These are phyloP conservation scores for Podila epigama DNA, from an alignment of 192 early-diverging fungal species.

Conservation along the genomic window DNA sequence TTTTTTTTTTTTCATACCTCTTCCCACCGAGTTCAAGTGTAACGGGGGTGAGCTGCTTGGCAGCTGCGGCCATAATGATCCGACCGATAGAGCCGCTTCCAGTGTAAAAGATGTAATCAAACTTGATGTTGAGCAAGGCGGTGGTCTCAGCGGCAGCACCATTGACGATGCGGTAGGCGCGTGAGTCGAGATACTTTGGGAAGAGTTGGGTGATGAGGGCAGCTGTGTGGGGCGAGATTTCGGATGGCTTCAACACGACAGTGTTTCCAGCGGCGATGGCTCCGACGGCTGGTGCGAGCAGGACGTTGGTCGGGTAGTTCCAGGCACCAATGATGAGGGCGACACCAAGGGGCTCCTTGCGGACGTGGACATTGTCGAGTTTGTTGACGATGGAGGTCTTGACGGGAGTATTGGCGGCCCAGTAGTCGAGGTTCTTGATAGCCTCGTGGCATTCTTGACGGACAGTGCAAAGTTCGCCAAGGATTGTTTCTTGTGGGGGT, in stretches of 20 bases:
- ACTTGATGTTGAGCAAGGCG: conserved; percentile 67
- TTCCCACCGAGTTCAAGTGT: conserved; percentile 94
- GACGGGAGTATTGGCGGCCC: conserved; percentile 57
- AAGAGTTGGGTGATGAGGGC: conserved; percentile 65
- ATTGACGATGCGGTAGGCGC: conserved; percentile 69
- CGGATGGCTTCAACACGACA: conserved; percentile 81
- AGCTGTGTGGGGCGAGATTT: conserved; percentile 72
- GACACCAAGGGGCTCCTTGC: conserved; percentile 69
- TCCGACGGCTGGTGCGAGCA: conserved; percentile 74
- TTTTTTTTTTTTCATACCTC: too few relatives aligned
- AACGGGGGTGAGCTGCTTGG: conserved; percentile 79
- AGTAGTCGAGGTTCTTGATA: conserved; percentile 63
- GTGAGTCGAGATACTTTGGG: conserved; percentile 75
- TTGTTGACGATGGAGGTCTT: conserved; percentile 51
- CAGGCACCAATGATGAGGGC: conserved; percentile 53
- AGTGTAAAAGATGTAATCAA: conserved; percentile 92
- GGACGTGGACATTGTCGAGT: conserved; percentile 53
- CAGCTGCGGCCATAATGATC: conserved; percentile 79
- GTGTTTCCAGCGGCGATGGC: conserved; percentile 92
- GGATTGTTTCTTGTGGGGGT: conserved; percentile 57
- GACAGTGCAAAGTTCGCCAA: conserved; percentile 59
- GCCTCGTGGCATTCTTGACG: conserved; percentile 51
- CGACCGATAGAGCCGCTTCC: conserved; percentile 79
- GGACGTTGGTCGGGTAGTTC: conserved; percentile 68
- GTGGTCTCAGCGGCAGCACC: conserved; percentile 81